Evolutionary conservation across 2,329 filamentous ascomycete genomes (phyloP), one percentile per base, ranked within the genome.

Genomic region (Corniculantispora saksenae): DNA sequence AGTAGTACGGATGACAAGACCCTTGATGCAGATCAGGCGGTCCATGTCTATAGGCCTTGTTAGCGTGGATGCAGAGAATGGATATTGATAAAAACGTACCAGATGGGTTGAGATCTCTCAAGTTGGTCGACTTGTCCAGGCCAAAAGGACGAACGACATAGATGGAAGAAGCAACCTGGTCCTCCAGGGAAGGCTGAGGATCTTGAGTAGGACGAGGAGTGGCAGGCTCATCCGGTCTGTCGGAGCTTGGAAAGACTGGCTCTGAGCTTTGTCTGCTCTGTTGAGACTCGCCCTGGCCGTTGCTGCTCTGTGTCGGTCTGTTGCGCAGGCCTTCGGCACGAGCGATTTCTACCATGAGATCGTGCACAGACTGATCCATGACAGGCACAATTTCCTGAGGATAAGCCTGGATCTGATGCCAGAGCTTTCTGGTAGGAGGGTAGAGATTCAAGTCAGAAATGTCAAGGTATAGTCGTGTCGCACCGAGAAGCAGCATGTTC

Each of bases 351-450:
- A 95, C 87, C 90, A 98, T 97, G 62, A 93, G 84, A 78, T 99
- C 94, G 74, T 97, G 96, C 59, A 97, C 87, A 7, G 89, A 89
- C 77, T 97, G 92, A 84, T 99, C 96, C 91, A 99, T 97, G 55
- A 98, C 84, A 3, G 94, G 94, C 53, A 99, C 91, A 61, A 99
- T 94, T 83, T 99, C 95, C 73, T 95, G 93, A 0, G 95, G 95
- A 74, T 97, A 99, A 17, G 91, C 90, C 75, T 97, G 92, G 65
- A 96, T 83, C 77, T 99, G 96, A 76, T 98, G 92, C 92, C 93
- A 98, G 64, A 99, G 83, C 80, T 98, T 98, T 71, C 90, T 84
- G 0, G 95, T 98, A 1, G 93, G 89, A 3, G 96, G 95, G 75
- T 97, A 99, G 15, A 94, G 86, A 75, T 96, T 97, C 66, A 99